A percentile compares a stretch with the other conserved stretches of the same genome.
phyloP scores from a whole-genome alignment of 1,284 basidiomycete species.

The Cerioporus squamosus region DNA sequence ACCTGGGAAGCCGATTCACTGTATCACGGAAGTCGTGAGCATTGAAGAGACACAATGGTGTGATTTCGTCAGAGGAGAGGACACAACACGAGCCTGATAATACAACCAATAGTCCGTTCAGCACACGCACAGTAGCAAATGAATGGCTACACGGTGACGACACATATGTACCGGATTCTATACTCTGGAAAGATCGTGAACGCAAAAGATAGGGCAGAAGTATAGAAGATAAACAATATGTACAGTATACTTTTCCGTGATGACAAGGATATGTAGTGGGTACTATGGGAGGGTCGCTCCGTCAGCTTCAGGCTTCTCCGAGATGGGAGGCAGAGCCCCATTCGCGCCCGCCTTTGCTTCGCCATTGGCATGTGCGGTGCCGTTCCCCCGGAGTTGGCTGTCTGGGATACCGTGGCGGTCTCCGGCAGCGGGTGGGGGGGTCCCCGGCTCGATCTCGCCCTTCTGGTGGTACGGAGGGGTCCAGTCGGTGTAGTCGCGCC shows the following conservation, averaged over 20 bases:
- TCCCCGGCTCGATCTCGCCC: conserved; percentile 20
- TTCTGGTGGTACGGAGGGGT: conserved; percentile 37
- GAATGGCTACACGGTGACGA: no score
- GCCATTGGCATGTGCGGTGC: background rate
- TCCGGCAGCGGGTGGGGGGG: conserved; percentile 44
- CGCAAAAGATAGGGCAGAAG: no score
- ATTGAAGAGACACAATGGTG: no score
- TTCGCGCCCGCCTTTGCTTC: background rate
- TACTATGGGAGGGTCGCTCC: background rate
- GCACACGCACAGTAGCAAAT: no score
- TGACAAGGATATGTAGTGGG: background rate
- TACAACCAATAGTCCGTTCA: no score
- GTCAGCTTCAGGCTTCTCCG: conserved; percentile 20
- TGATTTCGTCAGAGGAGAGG: no score
- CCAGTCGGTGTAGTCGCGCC: conserved; percentile 69
- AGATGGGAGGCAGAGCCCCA: conserved; percentile 14
- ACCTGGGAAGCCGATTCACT: no score
- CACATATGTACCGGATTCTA: no score
- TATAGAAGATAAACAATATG: background rate
- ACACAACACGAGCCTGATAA: no score
- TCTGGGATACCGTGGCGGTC: conserved; percentile 54
- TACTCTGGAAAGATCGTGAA: no score
- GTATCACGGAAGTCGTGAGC: no score
- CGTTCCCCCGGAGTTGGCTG: conserved; percentile 1
- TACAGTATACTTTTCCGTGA: background rate